These are phyloP conservation scores for Diaporthe sp. DNA, from an alignment of 2,329 filamentous ascomycete genomes.

Conservation along the genomic window DNA sequence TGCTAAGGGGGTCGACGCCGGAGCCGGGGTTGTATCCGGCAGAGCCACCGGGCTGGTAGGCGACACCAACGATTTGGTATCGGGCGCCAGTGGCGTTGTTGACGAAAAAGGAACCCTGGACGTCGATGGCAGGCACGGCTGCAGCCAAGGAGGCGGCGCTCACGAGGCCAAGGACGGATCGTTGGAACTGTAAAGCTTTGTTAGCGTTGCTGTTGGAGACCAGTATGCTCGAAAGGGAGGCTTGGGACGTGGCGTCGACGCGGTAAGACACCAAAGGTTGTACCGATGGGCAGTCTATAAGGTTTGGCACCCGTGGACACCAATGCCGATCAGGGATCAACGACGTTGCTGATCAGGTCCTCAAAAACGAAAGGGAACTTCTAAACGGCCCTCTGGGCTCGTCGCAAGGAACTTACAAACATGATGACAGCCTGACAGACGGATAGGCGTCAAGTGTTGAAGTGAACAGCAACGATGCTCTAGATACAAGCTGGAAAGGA, in stretches of 20 bases:
- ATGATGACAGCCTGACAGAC: slow-evolving; percentile 1
- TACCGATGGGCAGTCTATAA: slow-evolving; percentile 11
- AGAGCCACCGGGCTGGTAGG: slow-evolving; percentile 78
- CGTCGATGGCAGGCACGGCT: slow-evolving; percentile 70
- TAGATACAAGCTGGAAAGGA: not conserved
- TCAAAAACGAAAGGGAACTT: not conserved
- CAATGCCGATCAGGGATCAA: slow-evolving; percentile 19
- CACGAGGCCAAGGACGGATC: slow-evolving; percentile 27
- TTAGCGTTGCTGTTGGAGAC: slow-evolving; percentile 22
- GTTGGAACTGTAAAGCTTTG: slow-evolving; percentile 28
- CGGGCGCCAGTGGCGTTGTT: slow-evolving; percentile 70
- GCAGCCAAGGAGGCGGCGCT: slow-evolving; percentile 63
- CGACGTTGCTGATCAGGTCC: not conserved
- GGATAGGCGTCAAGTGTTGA: not conserved
- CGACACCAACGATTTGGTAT: slow-evolving; percentile 77
- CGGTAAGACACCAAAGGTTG: not conserved
- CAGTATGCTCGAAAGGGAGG: not conserved
- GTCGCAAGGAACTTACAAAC: slow-evolving; percentile 31
- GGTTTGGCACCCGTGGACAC: not conserved
- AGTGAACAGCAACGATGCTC: not conserved
- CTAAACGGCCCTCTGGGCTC: not conserved
- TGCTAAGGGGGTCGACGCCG: slow-evolving; percentile 71
- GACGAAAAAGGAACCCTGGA: slow-evolving; percentile 71
- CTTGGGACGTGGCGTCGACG: not conserved
- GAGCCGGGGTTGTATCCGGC: slow-evolving; percentile 69